Evolutionary conservation across 2,329 filamentous ascomycete species (phyloP), one percentile per base, ranked within the genome.

Genomic region (Botrytis hyacinthi): DNA sequence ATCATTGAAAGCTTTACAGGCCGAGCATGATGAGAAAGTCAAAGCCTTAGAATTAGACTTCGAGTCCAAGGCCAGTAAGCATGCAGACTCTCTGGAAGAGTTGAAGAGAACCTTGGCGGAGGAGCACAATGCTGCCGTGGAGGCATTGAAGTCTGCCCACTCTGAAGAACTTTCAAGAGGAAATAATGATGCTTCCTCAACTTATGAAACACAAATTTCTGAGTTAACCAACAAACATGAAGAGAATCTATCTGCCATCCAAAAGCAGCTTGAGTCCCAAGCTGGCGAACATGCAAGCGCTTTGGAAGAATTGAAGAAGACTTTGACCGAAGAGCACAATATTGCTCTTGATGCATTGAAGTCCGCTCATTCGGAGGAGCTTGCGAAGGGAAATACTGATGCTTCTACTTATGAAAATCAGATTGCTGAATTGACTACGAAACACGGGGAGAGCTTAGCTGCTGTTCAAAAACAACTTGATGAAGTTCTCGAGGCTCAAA

Each of bases 381-480:
- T 89, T 42, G 84, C 84, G 10, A 83, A 86, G 77, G 85, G 83
- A 72, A 83, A 84, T 76, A 78, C 83, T 0, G 82, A 85, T 67
- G 82, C 83, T 14, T 82, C 79, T 44, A 71, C 84, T 2, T 85
- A 88, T 44, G 85, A 88, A 74, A 82, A 85, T 72, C 83, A 84
- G 32, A 79, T 90, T 42, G 81, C 83, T 16, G 86, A 87, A 16
- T 82, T 90, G 65, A 87, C 86, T 78, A 77, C 83, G 6, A 81
- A 81, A 66, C 87, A 90, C 75, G 86, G 89, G 72, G 78, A 83
- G 18, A 81, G 83, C 5, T 78, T 85, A 44, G 83, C 83, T 37
- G 85, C 85, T 32, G 81, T 91, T 63, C 86, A 90, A 80, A 85
- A 83, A 78, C 86, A 88, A 80, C 83, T 91, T 46, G 85, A 88